Conservation (phyloP, 2,329 filamentous ascomycete species). For the Aureobasidium musti region DNA sequence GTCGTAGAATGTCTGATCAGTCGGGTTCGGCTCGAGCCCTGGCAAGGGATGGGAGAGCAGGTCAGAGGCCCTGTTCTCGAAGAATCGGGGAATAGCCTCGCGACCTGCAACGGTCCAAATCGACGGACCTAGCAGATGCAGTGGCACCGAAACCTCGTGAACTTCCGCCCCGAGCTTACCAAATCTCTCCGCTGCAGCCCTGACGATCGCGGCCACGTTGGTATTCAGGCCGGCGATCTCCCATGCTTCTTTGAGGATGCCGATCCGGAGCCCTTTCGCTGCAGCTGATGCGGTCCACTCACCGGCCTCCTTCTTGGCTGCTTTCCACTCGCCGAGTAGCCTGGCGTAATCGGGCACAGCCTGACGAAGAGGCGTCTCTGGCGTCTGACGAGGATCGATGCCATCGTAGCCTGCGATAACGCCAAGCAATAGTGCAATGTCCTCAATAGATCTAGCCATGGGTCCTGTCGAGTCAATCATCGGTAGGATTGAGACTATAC, state of each 20-base stretch:
- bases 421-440: conserved; percentile 45
- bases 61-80: conserved; percentile 39
- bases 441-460: conserved; percentile 46
- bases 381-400: conserved; percentile 48
- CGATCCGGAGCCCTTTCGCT: conserved; percentile 49
- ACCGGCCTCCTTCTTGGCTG: conserved; percentile 34
- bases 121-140: conserved; percentile 50
- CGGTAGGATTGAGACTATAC: conserved; percentile 45
- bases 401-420: conserved; percentile 52
- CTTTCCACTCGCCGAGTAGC: conserved; percentile 37
- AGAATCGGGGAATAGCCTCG: conserved; percentile 38
- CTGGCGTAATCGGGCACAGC: conserved; percentile 44
- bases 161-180: conserved; percentile 49
- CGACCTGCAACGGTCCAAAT: conserved; percentile 52
- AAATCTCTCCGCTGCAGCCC: conserved; percentile 45
- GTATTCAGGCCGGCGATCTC: conserved; percentile 44
- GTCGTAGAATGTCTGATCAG: conserved; percentile 45
- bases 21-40: conserved; percentile 35
- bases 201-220: conserved; percentile 45
- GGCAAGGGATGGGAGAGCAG: conserved; percentile 39
- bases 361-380: conserved; percentile 44
- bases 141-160: conserved; percentile 50
- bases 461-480: conserved; percentile 53
- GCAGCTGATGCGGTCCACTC: conserved; percentile 40
- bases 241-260: conserved; percentile 51